Conservation (phyloP, 441 rosid genomes). For the Mallotus repandus region DNA sequence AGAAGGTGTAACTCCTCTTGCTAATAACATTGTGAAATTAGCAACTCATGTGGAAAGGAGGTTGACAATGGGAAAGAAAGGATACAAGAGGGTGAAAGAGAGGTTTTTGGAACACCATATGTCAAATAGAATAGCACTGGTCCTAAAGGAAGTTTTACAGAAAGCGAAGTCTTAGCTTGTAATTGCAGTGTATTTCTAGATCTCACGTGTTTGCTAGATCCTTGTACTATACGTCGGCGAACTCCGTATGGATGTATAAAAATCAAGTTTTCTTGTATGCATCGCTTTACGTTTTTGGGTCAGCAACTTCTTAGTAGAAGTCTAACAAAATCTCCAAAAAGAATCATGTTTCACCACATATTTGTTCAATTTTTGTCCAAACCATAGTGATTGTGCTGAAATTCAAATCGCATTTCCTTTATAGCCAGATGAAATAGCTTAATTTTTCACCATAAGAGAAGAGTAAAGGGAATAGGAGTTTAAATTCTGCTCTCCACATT, state of each 20-base stretch:
- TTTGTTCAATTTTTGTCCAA: background rate
- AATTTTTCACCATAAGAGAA: too few relatives aligned
- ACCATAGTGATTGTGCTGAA: background rate
- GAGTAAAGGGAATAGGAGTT: too few relatives aligned
- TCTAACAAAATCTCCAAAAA: background rate
- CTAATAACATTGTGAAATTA: conserved; percentile 53
- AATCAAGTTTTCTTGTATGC: background rate
- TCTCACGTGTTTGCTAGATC: background rate
- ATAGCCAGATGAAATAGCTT: too few relatives aligned
- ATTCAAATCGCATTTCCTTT: too few relatives aligned
- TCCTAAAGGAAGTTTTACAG: conserved; percentile 46
- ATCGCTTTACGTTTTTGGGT: background rate
- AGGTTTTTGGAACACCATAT: conserved; percentile 58
- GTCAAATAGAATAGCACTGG: conserved; percentile 57
- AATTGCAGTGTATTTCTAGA: background rate
- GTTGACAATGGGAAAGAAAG: conserved; percentile 71
- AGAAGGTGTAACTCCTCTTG: conserved; percentile 54
- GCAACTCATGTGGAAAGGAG: conserved; percentile 68
- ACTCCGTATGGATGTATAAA: background rate
- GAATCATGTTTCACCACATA: background rate
- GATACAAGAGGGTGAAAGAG: conserved; percentile 53
- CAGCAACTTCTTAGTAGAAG: too few relatives aligned
- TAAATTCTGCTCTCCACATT: too few relatives aligned
- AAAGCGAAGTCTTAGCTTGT: conserved; percentile 31
- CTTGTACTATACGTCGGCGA: conserved; percentile 15